Evolutionary conservation across 2,329 filamentous ascomycete genomes (phyloP).

Genomic region (Colletotrichum simmondsii): DNA sequence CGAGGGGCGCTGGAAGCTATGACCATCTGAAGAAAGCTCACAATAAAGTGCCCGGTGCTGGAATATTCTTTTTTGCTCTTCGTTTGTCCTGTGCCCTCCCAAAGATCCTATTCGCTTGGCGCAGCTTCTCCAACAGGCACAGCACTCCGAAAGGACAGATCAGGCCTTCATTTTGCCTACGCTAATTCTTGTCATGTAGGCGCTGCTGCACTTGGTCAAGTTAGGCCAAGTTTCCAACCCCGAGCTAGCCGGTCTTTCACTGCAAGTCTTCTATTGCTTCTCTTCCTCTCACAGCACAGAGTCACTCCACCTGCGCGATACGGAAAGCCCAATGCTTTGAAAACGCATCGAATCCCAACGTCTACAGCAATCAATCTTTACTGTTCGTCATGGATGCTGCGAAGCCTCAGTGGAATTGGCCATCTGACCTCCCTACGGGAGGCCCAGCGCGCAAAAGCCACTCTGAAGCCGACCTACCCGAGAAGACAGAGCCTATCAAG

Average conservation of each 20-base stretch:
- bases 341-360: no score
- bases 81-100: neutral
- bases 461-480: conserved; percentile 8
- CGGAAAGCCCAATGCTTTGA: neutral
- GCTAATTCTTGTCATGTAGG: conserved; percentile 29
- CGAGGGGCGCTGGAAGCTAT: conserved; percentile 8
- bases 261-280: neutral
- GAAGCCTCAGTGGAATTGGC: conserved; percentile 27
- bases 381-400: conserved; percentile 13
- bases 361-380: neutral
- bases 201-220: conserved; percentile 11
- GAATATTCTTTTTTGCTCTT: conserved; percentile 28
- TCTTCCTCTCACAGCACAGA: neutral
- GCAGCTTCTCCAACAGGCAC: neutral
- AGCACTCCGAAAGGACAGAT: conserved; percentile 15
- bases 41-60: conserved; percentile 30
- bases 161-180: neutral
- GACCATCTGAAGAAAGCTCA: conserved; percentile 21
- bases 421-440: conserved; percentile 16
- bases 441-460: neutral
- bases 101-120: conserved; percentile 8
- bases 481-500: neutral
- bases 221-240: conserved; percentile 9
- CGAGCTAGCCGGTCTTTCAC: neutral
- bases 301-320: neutral